Percentiles rank a stretch among this genome's conserved stretches.
Evolutionary conservation across 331 rosid genomes (phyloP).

Genomic region (Prunus yedoensis): DNA sequence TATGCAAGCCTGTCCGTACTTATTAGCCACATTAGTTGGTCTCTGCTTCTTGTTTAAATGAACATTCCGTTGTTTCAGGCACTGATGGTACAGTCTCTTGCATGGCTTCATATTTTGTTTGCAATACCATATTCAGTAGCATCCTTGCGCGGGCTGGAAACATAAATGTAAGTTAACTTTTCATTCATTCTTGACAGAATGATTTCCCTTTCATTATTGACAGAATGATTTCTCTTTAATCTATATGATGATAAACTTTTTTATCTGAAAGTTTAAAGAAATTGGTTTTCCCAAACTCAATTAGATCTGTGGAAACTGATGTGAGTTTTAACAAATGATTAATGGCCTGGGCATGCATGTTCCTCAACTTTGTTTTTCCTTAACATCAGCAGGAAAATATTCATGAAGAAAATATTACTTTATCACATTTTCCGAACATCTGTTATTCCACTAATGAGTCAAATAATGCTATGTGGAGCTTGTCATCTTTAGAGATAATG

Average conservation of each 20-base stretch:
- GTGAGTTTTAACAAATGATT: background rate
- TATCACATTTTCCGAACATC: background rate
- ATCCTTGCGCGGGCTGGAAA: constrained; percentile 66
- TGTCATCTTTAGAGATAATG: background rate
- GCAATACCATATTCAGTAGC: constrained; percentile 73
- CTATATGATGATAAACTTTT: background rate
- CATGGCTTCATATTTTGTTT: constrained; percentile 68
- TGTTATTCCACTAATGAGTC: background rate
- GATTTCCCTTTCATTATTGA: constrained; percentile 14
- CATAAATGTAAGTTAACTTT: constrained; percentile 61
- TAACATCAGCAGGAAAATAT: background rate
- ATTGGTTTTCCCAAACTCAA: background rate
- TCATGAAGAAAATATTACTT: background rate
- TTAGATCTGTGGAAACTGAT: background rate
- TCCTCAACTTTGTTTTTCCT: background rate
- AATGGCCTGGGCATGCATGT: background rate
- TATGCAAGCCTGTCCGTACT: background rate
- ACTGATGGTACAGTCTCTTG: constrained; percentile 82
- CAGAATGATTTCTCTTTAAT: constrained; percentile 13
- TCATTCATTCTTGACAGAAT: constrained; percentile 16
- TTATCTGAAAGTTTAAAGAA: background rate
- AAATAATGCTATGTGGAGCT: background rate
- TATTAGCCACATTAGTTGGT: constrained; percentile 7
- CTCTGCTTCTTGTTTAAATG: constrained; percentile 18
- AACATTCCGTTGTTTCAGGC: constrained; percentile 51